Evolutionary conservation across 495 filamentous ascomycete species (phyloP), one percentile per base, ranked within the genome.

Genomic region (Penicilliopsis zonata): DNA sequence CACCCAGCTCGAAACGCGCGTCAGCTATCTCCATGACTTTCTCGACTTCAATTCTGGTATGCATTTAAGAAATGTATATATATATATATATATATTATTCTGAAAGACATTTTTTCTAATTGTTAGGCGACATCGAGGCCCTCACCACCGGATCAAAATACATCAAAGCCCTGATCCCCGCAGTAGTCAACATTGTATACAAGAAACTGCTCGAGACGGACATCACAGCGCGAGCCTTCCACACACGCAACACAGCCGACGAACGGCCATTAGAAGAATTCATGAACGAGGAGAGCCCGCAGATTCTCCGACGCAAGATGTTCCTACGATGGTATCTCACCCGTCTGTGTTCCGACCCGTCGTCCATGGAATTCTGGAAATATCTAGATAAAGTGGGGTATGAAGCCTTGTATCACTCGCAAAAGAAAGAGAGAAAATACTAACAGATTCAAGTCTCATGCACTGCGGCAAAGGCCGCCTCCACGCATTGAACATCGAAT

Each of bases 371-470:
- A 33, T 84, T 82, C 45, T 86, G 78, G 78, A 67, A 80, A 37
- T 86, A 84, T 48, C 53, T 84, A 21, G 74, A 83, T 52, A 86
- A 83, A 55, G 80, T 86, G 17, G 80, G 80, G 63, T 63, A 41
- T 23, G 9, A n/a, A n/a, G 24, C 9, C 27, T 8, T 16, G 13
- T 23, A 34, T 0, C 21, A 2, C 17, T 13, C 18, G 22, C 36
- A 43, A 34, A 48, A 32, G 17, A 21, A 28, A 13, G 14, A 28
- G 26, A 28, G 12, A 30, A 31, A 16, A 20, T 8, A 6, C 22
- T 10, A 6, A 28, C 9, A 13, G 18, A 34, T 27, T 3, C 5
- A 35, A 74, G 69, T 27, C 68, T 78, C 65, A 82, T 82, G 76
- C 78, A 82, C 47, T 67, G 66, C 3, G 78, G 77, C 2, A 64